Percentiles rank a stretch among this genome's conserved stretches.
These are phyloP conservation scores for Phyllosticta ampelicida DNA, from an alignment of 2,329 filamentous ascomycete genomes.

Conservation along the genomic window DNA sequence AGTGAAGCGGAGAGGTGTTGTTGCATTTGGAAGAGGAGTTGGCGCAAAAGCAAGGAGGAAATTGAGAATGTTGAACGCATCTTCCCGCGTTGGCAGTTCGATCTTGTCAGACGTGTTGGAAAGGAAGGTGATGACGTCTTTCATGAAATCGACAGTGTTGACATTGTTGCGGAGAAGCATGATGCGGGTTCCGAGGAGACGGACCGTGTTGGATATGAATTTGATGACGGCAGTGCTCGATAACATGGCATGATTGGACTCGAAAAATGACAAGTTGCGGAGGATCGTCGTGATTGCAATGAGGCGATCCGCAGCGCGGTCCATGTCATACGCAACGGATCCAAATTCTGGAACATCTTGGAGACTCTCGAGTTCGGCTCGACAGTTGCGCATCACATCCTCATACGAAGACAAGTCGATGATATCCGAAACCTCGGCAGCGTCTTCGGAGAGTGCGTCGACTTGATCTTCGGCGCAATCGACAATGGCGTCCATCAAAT, in stretches of 20 bases:
- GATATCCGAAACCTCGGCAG: slow-evolving; percentile 75
- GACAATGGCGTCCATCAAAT: slow-evolving; percentile 75
- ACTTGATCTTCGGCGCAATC: slow-evolving; percentile 88
- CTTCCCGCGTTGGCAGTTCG: slow-evolving; percentile 74
- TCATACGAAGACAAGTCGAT: slow-evolving; percentile 79
- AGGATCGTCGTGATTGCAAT: slow-evolving; percentile 88
- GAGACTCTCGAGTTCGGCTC: slow-evolving; percentile 59
- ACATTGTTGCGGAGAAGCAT: slow-evolving; percentile 71
- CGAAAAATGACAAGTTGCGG: slow-evolving; percentile 81
- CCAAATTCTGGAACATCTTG: slow-evolving; percentile 66
- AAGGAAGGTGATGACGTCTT: slow-evolving; percentile 78
- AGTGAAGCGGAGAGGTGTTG: slow-evolving; percentile 56
- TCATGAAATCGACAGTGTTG: slow-evolving; percentile 95
- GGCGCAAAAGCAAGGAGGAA: slow-evolving; percentile 89
- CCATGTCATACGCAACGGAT: slow-evolving; percentile 66
- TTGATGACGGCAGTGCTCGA: slow-evolving; percentile 70
- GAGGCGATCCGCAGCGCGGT: slow-evolving; percentile 74
- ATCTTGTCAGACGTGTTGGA: slow-evolving; percentile 79
- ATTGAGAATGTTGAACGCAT: slow-evolving; percentile 74
- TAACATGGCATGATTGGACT: slow-evolving; percentile 63
- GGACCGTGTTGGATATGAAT: slow-evolving; percentile 72
- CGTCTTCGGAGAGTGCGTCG: slow-evolving; percentile 72
- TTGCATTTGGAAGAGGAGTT: slow-evolving; percentile 53
- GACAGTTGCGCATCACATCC: slow-evolving; percentile 71
- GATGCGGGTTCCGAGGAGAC: slow-evolving; percentile 79